Evolutionary conservation across 805 yeast genomes (phyloP).

Genomic region (Sungouiozyma ichnusensis): DNA sequence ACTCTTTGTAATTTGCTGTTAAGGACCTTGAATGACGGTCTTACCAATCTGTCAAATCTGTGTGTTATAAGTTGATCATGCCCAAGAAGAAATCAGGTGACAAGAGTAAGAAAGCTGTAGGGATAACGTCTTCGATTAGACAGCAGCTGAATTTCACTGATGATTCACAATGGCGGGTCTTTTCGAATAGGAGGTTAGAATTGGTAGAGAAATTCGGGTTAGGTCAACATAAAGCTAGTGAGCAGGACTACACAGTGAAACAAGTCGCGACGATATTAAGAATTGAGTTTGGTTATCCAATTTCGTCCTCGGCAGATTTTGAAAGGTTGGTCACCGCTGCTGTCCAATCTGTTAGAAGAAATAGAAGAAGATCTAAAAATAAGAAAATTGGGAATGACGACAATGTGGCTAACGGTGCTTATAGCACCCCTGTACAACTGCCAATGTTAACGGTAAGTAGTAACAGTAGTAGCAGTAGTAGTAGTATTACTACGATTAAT

Average conservation of each 20-base stretch:
- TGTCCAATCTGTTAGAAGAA: conserved; percentile 84
- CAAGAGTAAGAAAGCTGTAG: too few species aligned
- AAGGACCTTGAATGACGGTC: too few species aligned
- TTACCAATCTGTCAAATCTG: too few species aligned
- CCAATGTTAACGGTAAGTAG: too few species aligned
- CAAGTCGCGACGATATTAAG: conserved; percentile 70
- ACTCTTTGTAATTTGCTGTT: too few species aligned
- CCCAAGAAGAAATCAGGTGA: too few species aligned
- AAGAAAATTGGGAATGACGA: too few species aligned
- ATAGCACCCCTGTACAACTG: too few species aligned
- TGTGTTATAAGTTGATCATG: too few species aligned
- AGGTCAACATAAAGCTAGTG: conserved; percentile 70
- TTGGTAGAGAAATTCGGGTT: conserved; percentile 64
- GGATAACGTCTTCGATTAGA: conserved; percentile 35
- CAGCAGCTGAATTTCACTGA: conserved; percentile 62
- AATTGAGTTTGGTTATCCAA: conserved; percentile 64
- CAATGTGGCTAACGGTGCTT: too few species aligned
- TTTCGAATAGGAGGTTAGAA: conserved; percentile 80
- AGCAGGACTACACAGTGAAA: conserved; percentile 75
- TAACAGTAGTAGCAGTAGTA: too few species aligned
- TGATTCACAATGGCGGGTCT: conserved; percentile 77
- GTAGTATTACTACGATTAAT: too few species aligned
- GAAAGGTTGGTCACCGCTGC: conserved; percentile 90
- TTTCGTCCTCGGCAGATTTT: conserved; percentile 54
- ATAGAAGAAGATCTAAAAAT: conserved; percentile 62